Conservation (phyloP, 139 green algal genomes). For the Coccomyxa sp. region DNA sequence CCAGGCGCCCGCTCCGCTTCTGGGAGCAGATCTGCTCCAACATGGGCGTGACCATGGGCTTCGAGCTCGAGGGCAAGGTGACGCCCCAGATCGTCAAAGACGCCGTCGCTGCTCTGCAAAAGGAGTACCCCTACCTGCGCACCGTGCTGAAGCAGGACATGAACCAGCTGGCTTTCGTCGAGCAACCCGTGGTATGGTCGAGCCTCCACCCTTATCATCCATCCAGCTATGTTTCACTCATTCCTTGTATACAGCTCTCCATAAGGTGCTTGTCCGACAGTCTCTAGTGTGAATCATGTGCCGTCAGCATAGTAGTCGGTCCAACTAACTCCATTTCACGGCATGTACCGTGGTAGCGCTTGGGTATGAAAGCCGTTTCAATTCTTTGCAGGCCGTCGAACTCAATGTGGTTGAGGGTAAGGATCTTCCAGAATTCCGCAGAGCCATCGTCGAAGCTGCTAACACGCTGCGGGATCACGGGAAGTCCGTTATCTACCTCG, state of each 20-base stretch:
- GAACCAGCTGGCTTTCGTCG: neutral
- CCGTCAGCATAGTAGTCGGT: too few relatives aligned
- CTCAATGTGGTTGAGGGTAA: neutral
- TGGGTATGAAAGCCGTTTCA: neutral
- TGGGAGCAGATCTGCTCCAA: constrained; percentile 18
- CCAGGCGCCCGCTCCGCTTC: neutral
- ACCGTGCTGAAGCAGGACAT: neutral
- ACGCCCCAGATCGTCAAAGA: neutral
- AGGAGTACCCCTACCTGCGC: constrained; percentile 5
- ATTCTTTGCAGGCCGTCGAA: neutral
- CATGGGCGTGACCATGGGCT: constrained; percentile 1
- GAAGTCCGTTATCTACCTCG: constrained; percentile 2
- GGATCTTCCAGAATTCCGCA: neutral
- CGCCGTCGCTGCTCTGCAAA: neutral
- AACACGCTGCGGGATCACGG: constrained; percentile 7
- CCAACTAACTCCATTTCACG: too few relatives aligned
- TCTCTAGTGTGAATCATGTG: too few relatives aligned
- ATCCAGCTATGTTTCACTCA: neutral
- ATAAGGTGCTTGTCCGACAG: neutral
- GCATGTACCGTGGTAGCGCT: too few relatives aligned
- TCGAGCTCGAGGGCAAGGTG: constrained; percentile 13
- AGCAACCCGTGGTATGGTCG: neutral
- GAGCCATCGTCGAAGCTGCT: neutral
- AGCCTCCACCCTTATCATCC: too few relatives aligned
- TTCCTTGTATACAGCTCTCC: neutral